Conservation (phyloP, 768 basidiomycete genomes). For the Tricholoma terreum region DNA sequence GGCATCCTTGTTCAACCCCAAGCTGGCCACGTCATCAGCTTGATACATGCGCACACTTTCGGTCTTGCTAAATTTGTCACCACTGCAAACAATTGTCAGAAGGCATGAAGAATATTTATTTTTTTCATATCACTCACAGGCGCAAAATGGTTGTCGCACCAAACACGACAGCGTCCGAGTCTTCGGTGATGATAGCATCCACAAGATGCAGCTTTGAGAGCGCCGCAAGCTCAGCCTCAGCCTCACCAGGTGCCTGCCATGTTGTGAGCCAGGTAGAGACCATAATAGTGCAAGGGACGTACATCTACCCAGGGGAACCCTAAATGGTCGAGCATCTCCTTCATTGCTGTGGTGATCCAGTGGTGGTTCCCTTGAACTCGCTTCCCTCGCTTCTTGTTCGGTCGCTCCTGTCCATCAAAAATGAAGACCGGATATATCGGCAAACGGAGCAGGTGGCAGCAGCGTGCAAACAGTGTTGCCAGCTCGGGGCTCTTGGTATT, state of each 20-base stretch:
- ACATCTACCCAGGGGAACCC: constrained; percentile 9
- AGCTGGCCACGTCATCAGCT: background rate
- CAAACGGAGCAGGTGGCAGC: constrained; percentile 2
- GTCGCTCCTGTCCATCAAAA: constrained; percentile 8
- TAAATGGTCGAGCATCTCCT: constrained; percentile 6
- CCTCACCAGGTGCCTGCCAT: background rate
- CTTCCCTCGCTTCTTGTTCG: background rate
- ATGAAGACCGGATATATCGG: constrained; percentile 9
- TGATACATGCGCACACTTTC: background rate
- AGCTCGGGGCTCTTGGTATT: constrained; percentile 4
- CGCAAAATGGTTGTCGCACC: background rate
- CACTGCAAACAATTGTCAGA: background rate
- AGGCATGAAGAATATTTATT: background rate
- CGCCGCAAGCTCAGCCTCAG: background rate
- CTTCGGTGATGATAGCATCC: background rate
- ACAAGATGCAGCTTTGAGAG: background rate
- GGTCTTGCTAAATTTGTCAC: background rate
- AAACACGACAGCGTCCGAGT: background rate
- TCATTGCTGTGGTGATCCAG: constrained; percentile 6
- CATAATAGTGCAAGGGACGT: background rate
- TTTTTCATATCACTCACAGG: background rate
- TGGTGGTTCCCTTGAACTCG: background rate
- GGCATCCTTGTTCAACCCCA: background rate
- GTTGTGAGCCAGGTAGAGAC: background rate
- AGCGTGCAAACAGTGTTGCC: constrained; percentile 4